Evolutionary conservation across 441 rosid genomes (phyloP), one percentile per base, ranked within the genome.

Genomic region (Gossypium trilobum): DNA sequence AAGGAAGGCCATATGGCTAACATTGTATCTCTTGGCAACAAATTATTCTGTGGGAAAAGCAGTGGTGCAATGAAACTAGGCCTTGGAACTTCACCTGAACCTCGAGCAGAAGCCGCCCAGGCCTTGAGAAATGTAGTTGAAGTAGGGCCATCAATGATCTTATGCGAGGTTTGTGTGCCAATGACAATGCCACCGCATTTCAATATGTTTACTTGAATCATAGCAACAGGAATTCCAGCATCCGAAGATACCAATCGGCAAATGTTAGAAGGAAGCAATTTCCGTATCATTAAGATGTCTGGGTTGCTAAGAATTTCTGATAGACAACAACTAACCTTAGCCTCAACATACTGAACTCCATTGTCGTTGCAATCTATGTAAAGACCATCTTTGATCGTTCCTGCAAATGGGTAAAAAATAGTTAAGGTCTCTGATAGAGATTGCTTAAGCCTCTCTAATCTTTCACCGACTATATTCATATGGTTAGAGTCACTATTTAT

Each of bases 81-180:
- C 5, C 13, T 44, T 22, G 48, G 20, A 4, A 17, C 61, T 19
- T 50, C 58, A 29, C 59, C 23, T 10, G 74, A 42, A 9, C 82
- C 78, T 2, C 67, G 69, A 65, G 88, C 82, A 0, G 46, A 29
- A 1, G 80, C 66, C 0, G 82, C 57, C 94, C 92, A 86, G 0
- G 73, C 74, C 64, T 46, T 79, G 50, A 87, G 29, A 80, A 89
- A 86, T 14, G 78, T 76, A 23, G 82, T 69, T 3, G 86, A 22
- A 1, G 87, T 85, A 1, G 78, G 80, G 5, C 88, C 91, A 14
- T 89, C 92, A 7, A 87, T 56, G 66, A 87, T 63, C 70, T 59
- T 83, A 75, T 91, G 92, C 16, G 87, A 73, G 29, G 86, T 77
- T 74, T 89, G 83, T 1, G 82, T 7, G 2, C 86, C 88, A 6